Evolutionary conservation across 2,329 filamentous ascomycete genomes (phyloP), one percentile per base, ranked within the genome.

Genomic region (Epichloe uncinata): DNA sequence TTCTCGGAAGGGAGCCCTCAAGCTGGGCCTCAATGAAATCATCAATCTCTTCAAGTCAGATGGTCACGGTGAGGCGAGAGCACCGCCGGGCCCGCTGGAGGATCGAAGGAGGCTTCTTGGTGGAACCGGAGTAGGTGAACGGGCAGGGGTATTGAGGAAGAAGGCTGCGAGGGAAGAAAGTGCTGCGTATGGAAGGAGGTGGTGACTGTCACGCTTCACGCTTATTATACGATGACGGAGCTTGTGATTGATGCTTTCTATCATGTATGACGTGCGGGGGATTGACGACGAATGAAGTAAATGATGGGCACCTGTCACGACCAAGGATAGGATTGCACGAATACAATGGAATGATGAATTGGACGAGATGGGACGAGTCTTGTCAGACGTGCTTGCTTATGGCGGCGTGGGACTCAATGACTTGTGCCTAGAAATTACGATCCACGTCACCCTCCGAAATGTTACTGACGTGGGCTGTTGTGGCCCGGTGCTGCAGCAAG

Each of bases 21-120:
- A 96, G 70, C 74, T 98, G 46, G 87, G 84, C 44, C 83, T 97
- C 79, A 84, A 89, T 63, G 93, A 98, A 68, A 94, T 98, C 65
- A 76, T 98, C 66, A 83, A 87, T 46, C 75, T 98, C 50, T 98
- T 98, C 71, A 81, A 80, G 54, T 81, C 82, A 33, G 83, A 87
- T 60, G 50, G 46, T 54, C 66, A 37, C 68, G 46, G 45, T 3
- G 54, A 57, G 5, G 34, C 20, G 12, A 53, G 57, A 45, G 41
- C 42, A 8, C 18, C 33, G 44, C 41, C 13, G 55, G 54, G 20
- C 48, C 51, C 16, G 49, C 46, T 40, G 36, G 49, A 41, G 40
- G 49, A 38, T 16, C 44, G n/a, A n/a, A 33, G 26, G 42, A 48
- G 38, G 47, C 44, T n/a, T 45, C 45, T 34, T 36, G 50, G 38